phyloP scores from a whole-genome alignment of 805 yeast species.

The Barnettozyma vustinii region DNA sequence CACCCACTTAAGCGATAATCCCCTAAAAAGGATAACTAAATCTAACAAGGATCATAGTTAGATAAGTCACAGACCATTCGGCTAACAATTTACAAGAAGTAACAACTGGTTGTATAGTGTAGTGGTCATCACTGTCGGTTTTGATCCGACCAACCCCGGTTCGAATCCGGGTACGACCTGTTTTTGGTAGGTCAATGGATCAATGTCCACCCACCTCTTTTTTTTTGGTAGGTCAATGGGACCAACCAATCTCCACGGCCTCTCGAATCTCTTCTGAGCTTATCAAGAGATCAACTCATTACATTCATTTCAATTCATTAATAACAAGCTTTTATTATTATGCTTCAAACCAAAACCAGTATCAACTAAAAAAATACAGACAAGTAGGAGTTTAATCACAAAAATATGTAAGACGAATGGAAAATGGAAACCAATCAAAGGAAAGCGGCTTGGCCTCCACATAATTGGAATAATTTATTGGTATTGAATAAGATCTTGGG shows the following conservation, averaged over 20 bases:
- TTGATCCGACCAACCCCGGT: constrained; percentile 71
- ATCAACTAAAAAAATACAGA: not conserved
- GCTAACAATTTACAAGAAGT: too few species aligned
- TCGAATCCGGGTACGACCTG: constrained; percentile 84
- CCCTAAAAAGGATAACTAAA: too few species aligned
- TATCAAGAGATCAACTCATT: too few species aligned
- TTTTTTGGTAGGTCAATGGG: too few species aligned
- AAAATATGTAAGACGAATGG: constrained; percentile 6
- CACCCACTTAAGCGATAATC: too few species aligned
- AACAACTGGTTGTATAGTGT: constrained; percentile 45
- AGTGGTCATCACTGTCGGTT: constrained; percentile 59
- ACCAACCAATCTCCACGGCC: too few species aligned
- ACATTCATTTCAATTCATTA: not conserved
- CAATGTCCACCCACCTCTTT: too few species aligned
- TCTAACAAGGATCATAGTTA: too few species aligned
- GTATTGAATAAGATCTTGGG: not conserved
- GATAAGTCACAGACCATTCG: too few species aligned
- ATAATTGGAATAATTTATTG: not conserved
- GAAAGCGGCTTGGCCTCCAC: not conserved
- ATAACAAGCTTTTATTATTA: not conserved
- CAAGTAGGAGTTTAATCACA: not conserved
- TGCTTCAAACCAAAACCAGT: not conserved
- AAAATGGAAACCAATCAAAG: constrained; percentile 1
- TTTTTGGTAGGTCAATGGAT: too few species aligned
- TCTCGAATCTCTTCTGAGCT: too few species aligned